Percentiles rank a stretch among this genome's conserved stretches.
These are phyloP conservation scores for Picea abies DNA, from an alignment of 83 land plant genomes.

Conservation along the genomic window DNA sequence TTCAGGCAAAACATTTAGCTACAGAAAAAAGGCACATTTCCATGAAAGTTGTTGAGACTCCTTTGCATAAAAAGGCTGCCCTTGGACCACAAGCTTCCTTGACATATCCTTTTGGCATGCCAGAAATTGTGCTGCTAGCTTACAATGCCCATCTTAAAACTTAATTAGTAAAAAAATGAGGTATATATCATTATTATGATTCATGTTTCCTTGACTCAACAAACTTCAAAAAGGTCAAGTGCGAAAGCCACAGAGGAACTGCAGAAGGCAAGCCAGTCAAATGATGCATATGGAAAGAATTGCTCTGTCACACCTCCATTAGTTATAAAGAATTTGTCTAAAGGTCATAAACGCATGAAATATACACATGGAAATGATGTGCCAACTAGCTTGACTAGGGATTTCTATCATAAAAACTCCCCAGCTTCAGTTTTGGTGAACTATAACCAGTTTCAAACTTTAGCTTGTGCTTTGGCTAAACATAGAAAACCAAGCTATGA, in stretches of 20 bases:
- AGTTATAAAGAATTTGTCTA: neutral
- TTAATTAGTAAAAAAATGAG: neutral
- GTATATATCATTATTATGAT: neutral
- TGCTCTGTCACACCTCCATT: neutral
- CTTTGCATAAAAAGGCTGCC: neutral
- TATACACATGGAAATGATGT: slow-evolving; percentile 14
- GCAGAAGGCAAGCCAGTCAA: neutral
- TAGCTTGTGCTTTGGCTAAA: too few relatives aligned
- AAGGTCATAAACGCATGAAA: slow-evolving; percentile 13
- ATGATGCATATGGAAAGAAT: slow-evolving; percentile 7
- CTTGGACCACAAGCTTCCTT: neutral
- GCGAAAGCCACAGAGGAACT: neutral
- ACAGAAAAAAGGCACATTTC: neutral
- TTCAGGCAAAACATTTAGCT: neutral
- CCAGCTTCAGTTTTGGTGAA: too few relatives aligned
- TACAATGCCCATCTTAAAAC: neutral
- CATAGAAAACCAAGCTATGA: too few relatives aligned
- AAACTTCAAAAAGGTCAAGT: slow-evolving; percentile 1
- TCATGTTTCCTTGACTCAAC: slow-evolving; percentile 9
- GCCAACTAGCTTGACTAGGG: too few relatives aligned
- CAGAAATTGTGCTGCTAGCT: neutral
- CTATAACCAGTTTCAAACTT: too few relatives aligned
- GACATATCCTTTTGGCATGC: neutral
- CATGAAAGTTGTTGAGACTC: neutral
- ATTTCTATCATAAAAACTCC: too few relatives aligned